A percentile compares a stretch with the other conserved stretches of the same genome.
These are phyloP conservation scores for Oryza glaberrima DNA, from an alignment of 176 grass and related monocot species.

Conservation along the genomic window DNA sequence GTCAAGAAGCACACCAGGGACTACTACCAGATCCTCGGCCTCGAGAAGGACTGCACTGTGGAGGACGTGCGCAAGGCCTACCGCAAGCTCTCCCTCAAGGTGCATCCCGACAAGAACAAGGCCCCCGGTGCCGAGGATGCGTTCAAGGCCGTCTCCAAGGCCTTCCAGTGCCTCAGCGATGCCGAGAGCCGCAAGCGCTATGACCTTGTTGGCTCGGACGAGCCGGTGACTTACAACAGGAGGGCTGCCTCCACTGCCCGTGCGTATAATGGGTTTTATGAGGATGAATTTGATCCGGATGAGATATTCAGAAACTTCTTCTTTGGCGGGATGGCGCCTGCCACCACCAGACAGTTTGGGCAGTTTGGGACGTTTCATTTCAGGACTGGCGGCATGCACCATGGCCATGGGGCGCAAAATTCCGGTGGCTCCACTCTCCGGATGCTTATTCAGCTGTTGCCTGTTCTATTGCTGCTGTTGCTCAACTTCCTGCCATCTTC, in stretches of 20 bases:
- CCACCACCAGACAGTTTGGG: slow-evolving; percentile 60
- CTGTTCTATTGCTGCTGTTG: slow-evolving; percentile 74
- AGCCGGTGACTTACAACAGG: slow-evolving; percentile 53
- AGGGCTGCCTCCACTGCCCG: slow-evolving; percentile 52
- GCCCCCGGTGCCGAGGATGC: slow-evolving; percentile 88
- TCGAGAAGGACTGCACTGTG: slow-evolving; percentile 75
- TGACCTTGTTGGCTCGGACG: slow-evolving; percentile 78
- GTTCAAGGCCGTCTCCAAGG: slow-evolving; percentile 93
- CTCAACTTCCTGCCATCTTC: slow-evolving; percentile 83
- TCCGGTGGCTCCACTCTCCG: slow-evolving; percentile 60
- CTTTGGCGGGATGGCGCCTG: slow-evolving; percentile 82
- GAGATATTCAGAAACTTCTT: slow-evolving; percentile 99
- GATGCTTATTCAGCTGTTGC: slow-evolving; percentile 82
- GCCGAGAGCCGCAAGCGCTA: slow-evolving; percentile 75
- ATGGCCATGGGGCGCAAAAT: slow-evolving; percentile 41
- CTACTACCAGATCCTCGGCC: slow-evolving; percentile 85
- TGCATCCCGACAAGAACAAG: slow-evolving; percentile 98
- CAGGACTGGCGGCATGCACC: slow-evolving; percentile 58
- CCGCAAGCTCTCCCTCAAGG: slow-evolving; percentile 94
- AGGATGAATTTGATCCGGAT: slow-evolving; percentile 86
- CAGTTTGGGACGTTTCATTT: slow-evolving; percentile 80
- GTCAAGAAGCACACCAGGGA: slow-evolving; percentile 82
- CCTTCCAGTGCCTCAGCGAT: slow-evolving; percentile 93
- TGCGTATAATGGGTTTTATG: slow-evolving; percentile 58
- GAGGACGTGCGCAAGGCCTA: slow-evolving; percentile 97